Evolutionary conservation across 78 protist species (phyloP), one percentile per base, ranked within the genome.

Genomic region (Speleostelium caveatum): DNA sequence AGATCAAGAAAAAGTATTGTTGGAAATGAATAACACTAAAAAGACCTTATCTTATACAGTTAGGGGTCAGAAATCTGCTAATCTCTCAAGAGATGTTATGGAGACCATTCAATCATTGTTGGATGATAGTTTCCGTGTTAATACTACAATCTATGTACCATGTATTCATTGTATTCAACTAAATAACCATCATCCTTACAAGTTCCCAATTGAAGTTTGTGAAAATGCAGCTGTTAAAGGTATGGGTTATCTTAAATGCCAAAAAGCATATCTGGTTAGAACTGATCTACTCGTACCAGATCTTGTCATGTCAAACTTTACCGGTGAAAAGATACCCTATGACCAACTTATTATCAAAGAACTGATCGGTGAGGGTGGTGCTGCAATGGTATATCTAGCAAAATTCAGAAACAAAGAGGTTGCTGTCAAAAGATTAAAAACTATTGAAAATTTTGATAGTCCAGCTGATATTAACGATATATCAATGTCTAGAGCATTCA

Each of bases 211-310:
- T 5, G 94, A 90, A 4, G 83, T 72, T 38, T 90, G 94, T 75
- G 88, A 90, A 58, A 74, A 66, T 66, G 94, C 94, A 0, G 94
- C 94, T n/a, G 86, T 90, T 4, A 75, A 76, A 28, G 94, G 94
- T 33, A 55, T 51, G 7, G 60, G 76, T 39, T 90, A 60, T 42
- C 55, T 90, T 10, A 76, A 90, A 28, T 90, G 94, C 45, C 74
- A 69, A 36, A 32, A 49, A 3, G 26, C 36, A 7, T 76, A 36
- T 14, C 60, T 33, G 26, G 86, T 88, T 7, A 21, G 94, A 28
- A 69, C 87, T 3, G 94, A 88, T 39, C 26, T 76, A 21, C 56
- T 88, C 1, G 95, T 91, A 21, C 95, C 95, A 6, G 95, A 91
- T 72, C n/a, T 91, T 8, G 86, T 75, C 0, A 78, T 91, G 88